phyloP scores from a whole-genome alignment of 495 filamentous ascomycete species.

The Penicillium soppii region DNA sequence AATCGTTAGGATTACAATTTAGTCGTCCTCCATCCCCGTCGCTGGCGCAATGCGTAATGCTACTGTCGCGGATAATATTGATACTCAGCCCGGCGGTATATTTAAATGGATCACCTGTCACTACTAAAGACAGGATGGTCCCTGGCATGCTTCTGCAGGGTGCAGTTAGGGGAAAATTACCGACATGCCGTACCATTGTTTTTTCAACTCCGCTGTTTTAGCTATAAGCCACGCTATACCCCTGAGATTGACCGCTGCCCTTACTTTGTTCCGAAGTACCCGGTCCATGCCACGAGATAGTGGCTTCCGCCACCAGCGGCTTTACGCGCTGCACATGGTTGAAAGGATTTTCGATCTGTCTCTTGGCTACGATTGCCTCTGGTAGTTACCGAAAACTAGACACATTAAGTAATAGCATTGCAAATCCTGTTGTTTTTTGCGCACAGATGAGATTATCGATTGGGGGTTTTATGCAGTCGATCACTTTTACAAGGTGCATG shows the following conservation, averaged over 20 bases:
- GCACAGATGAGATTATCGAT: no score
- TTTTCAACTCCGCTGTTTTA: not conserved
- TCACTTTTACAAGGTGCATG: not conserved
- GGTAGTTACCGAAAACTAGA: not conserved
- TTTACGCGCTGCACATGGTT: not conserved
- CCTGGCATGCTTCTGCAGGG: not conserved
- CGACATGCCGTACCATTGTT: not conserved
- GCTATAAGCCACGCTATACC: not conserved
- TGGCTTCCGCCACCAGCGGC: no score
- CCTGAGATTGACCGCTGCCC: no score
- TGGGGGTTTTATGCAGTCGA: not conserved
- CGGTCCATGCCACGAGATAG: no score
- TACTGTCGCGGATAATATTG: not conserved
- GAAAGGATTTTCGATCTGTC: constrained; percentile 1
- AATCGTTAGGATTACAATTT: not conserved
- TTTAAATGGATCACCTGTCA: not conserved
- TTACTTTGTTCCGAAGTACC: no score
- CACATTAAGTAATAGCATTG: not conserved
- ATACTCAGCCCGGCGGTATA: not conserved
- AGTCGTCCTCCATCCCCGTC: not conserved
- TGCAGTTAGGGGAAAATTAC: not conserved
- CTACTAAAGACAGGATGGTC: not conserved
- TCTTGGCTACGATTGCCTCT: not conserved
- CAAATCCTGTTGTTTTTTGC: no score
- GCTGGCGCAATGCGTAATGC: not conserved